Conservation (phyloP, 192 early-diverging fungal genomes). For the Coemansia sp. region DNA sequence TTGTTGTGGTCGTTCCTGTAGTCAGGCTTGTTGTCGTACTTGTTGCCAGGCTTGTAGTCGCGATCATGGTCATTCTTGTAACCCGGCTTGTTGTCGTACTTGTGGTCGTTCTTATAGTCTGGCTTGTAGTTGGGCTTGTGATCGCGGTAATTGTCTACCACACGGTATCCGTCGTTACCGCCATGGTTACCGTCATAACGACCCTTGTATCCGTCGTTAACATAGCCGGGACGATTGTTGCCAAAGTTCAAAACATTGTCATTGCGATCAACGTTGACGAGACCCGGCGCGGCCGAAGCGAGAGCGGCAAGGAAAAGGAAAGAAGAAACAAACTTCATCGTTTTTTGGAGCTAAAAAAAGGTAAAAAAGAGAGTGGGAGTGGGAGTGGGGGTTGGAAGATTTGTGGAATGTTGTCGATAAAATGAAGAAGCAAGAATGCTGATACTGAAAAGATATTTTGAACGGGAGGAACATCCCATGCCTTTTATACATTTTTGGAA, state of each 20-base stretch:
- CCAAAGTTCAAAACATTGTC: neutral
- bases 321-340: conserved; percentile 39
- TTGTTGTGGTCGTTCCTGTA: neutral
- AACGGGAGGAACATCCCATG: neutral
- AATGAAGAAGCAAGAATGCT: neutral
- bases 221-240: neutral
- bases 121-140: conserved; percentile 7
- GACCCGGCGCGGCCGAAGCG: conserved; percentile 19
- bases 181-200: no score
- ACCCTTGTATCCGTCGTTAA: neutral
- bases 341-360: neutral
- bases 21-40: conserved; percentile 7
- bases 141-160: neutral
- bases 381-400: neutral
- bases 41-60: neutral
- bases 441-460: neutral
- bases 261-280: conserved; percentile 5
- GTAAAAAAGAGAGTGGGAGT: neutral
- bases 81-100: neutral
- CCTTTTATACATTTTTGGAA: neutral
- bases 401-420: neutral
- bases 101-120: conserved; percentile 12
- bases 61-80: neutral
- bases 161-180: neutral
- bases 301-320: conserved; percentile 32